Evolutionary conservation across 1,284 basidiomycete species (phyloP), one percentile per base, ranked within the genome.

Genomic region (Trichosporon faecale): DNA sequence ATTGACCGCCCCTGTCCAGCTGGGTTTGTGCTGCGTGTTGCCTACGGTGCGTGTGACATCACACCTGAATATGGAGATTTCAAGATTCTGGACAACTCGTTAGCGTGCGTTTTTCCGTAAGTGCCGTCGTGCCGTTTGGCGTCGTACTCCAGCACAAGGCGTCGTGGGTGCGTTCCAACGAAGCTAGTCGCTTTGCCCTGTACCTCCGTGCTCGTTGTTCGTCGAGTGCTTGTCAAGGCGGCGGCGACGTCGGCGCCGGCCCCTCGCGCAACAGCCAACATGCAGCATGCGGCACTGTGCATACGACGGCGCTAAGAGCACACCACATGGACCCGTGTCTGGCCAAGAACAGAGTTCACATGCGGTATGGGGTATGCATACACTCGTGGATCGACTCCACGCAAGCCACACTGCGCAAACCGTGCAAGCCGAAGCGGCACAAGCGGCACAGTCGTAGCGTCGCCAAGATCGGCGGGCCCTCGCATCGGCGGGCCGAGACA

Each of bases 91-190:
- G 49, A 52, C 49, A 44, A n/a, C 40, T 44, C 40, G 40, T 52
- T 52, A 52, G 49, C 14, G 49, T 52, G 49, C 49, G 49, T 52
- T 52, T 52, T 52, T 52, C 49, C 49, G 49, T 23, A n/a, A n/a
- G n/a, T n/a, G n/a, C n/a, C n/a, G n/a, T n/a, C n/a, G n/a, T n/a
- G n/a, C n/a, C n/a, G n/a, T n/a, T n/a, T 21, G 11, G 49, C n/a
- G 49, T 52, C 49, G 49, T 12, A 52, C 49, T 52, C 49, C 21
- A 18, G 9, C n/a, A 52, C 21, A 52, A 52, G 49, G 49, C 49
- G 49, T 52, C 49, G 49, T 23, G 5, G 23, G 49, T 52, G 21
- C 49, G 49, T 52, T 52, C 49, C 49, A 52, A 52, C 49, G 23
- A 52, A 52, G 49, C 25, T 52, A 52, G 49, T 52, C n/a, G n/a